Conservation (phyloP, 73 alveolate species). For the Paramecium primaurelia region DNA sequence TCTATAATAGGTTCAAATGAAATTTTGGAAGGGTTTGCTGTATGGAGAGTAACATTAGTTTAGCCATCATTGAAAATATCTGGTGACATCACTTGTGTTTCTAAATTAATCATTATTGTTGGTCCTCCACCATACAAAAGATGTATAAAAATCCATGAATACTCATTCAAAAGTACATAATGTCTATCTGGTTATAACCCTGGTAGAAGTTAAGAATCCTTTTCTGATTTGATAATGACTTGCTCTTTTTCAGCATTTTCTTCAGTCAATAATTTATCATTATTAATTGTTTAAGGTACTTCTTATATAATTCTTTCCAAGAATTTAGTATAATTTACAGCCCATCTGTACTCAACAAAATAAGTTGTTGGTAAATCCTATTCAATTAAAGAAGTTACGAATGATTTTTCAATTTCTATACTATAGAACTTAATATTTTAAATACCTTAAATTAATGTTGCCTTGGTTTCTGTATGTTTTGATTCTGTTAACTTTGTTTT, state of each 20-base stretch:
- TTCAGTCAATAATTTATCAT: not conserved
- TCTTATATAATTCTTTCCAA: not conserved
- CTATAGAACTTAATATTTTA: not conserved
- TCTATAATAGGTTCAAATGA: not conserved
- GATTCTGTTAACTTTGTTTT: not conserved
- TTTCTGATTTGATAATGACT: not conserved
- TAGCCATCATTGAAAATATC: not conserved
- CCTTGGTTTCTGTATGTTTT: not conserved
- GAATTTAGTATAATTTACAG: not conserved
- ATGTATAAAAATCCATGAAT: not conserved
- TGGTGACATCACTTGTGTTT: not conserved
- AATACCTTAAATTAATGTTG: not conserved
- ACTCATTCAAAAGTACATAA: not conserved
- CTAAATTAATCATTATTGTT: not conserved
- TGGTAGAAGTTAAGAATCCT: not conserved
- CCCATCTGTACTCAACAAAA: not conserved
- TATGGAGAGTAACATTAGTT: not conserved
- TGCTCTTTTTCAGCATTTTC: not conserved
- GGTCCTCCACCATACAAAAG: slow-evolving; percentile 25
- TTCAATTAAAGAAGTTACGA: not conserved
- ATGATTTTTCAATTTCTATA: not conserved
- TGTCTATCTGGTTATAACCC: not conserved
- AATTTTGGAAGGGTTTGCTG: not conserved
- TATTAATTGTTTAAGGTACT: not conserved
- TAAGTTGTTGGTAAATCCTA: not conserved